These are phyloP conservation scores for Articulospora tetracladia DNA, from an alignment of 495 filamentous ascomycete genomes.

Conservation along the genomic window DNA sequence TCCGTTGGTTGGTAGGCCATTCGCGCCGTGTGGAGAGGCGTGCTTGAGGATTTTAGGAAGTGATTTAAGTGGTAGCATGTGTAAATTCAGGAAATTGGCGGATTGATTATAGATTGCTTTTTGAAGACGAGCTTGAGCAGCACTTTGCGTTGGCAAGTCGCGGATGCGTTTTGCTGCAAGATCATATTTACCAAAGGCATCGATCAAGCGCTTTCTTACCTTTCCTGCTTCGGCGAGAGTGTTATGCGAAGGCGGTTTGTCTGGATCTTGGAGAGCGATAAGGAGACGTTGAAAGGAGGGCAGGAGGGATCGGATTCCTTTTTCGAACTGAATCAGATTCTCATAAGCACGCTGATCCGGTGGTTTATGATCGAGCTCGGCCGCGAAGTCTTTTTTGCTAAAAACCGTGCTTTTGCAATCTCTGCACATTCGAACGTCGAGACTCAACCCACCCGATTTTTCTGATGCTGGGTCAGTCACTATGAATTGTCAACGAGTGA, in stretches of 20 bases:
- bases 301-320: slow-evolving; percentile 77
- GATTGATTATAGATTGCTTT: slow-evolving; percentile 81
- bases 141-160: slow-evolving; percentile 67
- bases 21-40: slow-evolving; percentile 29
- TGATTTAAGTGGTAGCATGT: slow-evolving; percentile 88
- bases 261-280: slow-evolving; percentile 52
- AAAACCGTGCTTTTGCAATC: slow-evolving; percentile 86
- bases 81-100: slow-evolving; percentile 78
- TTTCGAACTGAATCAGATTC: slow-evolving; percentile 83
- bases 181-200: slow-evolving; percentile 89
- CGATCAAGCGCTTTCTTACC: slow-evolving; percentile 84
- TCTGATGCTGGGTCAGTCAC: slow-evolving; percentile 50
- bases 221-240: slow-evolving; percentile 87
- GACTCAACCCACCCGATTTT: slow-evolving; percentile 58
- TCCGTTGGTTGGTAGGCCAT: slow-evolving; percentile 15
- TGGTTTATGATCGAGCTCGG: slow-evolving; percentile 62
- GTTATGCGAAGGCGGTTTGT: slow-evolving; percentile 65
- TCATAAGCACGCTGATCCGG: slow-evolving; percentile 80
- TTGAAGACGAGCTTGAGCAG: slow-evolving; percentile 73
- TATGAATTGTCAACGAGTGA: slow-evolving; percentile 30
- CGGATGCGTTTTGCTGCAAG: slow-evolving; percentile 77
- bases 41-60: slow-evolving; percentile 80
- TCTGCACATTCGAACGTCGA: slow-evolving; percentile 89
- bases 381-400: slow-evolving; percentile 75
- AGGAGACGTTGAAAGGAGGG: slow-evolving; percentile 86